A percentile compares a stretch with the other conserved stretches of the same genome.
Evolutionary conservation across 495 filamentous ascomycete genomes (phyloP).

Genomic region (Staphylotrichum tortipilum): DNA sequence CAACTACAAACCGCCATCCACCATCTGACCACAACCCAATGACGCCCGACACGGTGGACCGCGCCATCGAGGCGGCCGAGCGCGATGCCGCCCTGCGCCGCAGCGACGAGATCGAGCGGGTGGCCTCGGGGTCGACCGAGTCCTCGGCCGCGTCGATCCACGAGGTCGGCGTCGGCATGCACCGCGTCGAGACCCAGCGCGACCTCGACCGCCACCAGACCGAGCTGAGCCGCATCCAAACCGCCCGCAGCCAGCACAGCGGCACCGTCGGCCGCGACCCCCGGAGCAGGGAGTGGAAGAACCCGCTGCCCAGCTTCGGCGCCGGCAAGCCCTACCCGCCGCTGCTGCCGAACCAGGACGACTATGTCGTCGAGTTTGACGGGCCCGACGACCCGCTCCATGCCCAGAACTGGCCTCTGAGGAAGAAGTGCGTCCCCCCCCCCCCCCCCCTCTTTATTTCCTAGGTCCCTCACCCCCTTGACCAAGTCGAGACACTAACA

Average conservation of each 20-base stretch:
- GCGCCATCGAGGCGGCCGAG: slow-evolving; percentile 44
- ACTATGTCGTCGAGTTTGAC: slow-evolving; percentile 83
- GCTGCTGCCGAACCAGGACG: slow-evolving; percentile 59
- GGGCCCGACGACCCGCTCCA: slow-evolving; percentile 71
- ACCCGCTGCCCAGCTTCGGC: slow-evolving; percentile 53
- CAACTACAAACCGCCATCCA: background rate
- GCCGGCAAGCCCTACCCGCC: slow-evolving; percentile 75
- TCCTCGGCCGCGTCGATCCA: slow-evolving; percentile 22
- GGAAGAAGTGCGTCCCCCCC: slow-evolving; percentile 54
- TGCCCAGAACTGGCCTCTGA: slow-evolving; percentile 73
- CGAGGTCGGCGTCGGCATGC: slow-evolving; percentile 35
- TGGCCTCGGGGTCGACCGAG: slow-evolving; percentile 41
- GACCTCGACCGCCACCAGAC: slow-evolving; percentile 69
- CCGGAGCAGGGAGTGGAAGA: slow-evolving; percentile 42
- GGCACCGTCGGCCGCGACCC: slow-evolving; percentile 58
- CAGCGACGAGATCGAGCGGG: slow-evolving; percentile 43
- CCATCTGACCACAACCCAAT: slow-evolving; percentile 4
- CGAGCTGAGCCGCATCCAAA: slow-evolving; percentile 67
- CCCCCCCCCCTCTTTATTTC: background rate
- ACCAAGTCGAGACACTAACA: slow-evolving; percentile 13
- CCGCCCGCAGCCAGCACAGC: slow-evolving; percentile 63
- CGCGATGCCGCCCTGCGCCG: slow-evolving; percentile 25
- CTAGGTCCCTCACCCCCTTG: background rate
- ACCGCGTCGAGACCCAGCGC: slow-evolving; percentile 52
- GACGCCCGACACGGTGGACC: slow-evolving; percentile 45